Conservation (phyloP, 2,329 filamentous ascomycete genomes). For the Clarireedia sp. region DNA sequence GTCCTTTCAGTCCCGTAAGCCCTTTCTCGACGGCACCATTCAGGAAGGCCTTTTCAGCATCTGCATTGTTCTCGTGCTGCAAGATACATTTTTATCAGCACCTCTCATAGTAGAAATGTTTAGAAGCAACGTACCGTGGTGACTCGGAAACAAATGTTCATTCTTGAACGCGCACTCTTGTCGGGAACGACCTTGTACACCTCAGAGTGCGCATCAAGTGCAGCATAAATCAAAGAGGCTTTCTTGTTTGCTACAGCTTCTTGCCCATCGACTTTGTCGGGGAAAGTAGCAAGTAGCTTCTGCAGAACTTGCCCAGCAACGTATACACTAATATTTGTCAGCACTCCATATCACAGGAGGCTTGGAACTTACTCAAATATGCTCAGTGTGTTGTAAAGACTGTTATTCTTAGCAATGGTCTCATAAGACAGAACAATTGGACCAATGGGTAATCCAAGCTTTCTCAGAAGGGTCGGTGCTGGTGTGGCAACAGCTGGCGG, state of each 20-base stretch:
- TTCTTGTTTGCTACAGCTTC: constrained; percentile 67
- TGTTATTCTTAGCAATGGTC: constrained; percentile 85
- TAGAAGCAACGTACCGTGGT: constrained; percentile 31
- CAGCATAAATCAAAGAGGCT: constrained; percentile 65
- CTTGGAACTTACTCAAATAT: constrained; percentile 64
- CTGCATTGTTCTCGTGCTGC: constrained; percentile 47
- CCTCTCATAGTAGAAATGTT: background rate
- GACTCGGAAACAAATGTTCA: constrained; percentile 93
- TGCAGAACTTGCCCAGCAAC: constrained; percentile 84
- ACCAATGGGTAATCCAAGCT: constrained; percentile 67
- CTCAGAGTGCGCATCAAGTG: constrained; percentile 64
- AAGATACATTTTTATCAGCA: background rate
- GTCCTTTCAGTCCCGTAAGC: constrained; percentile 81
- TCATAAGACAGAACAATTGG: constrained; percentile 78
- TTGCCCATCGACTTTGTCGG: constrained; percentile 67
- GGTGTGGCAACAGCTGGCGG: constrained; percentile 60
- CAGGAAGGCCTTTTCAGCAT: constrained; percentile 73
- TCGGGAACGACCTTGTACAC: constrained; percentile 69
- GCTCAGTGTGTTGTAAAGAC: constrained; percentile 89
- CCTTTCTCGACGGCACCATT: constrained; percentile 49
- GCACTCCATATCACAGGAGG: background rate
- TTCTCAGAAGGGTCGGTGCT: constrained; percentile 59
- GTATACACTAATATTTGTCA: constrained; percentile 54
- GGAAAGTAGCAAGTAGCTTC: constrained; percentile 57
- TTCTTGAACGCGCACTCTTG: constrained; percentile 68